Conservation (phyloP, 75 land plant genomes). For the Larix kaempferi region DNA sequence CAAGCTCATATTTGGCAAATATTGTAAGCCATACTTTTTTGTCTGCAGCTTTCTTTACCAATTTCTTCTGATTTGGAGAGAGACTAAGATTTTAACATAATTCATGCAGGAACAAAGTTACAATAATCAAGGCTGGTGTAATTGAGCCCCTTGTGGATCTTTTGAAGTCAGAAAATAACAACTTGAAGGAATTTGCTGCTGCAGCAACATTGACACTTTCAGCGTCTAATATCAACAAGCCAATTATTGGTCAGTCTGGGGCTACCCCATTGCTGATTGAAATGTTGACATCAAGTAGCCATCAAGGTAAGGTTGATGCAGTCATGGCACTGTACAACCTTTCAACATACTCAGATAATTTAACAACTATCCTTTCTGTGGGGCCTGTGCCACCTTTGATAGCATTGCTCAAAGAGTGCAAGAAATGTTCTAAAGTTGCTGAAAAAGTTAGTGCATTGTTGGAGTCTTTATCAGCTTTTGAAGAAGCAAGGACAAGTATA, state of each 20-base stretch:
- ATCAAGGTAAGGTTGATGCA: constrained; percentile 67
- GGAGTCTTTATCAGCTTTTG: constrained; percentile 57
- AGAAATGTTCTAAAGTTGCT: constrained; percentile 64
- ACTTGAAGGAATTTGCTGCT: constrained; percentile 58
- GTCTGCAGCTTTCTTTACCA: not conserved
- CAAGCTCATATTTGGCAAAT: too few species aligned
- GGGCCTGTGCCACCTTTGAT: constrained; percentile 47
- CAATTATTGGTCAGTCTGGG: constrained; percentile 53
- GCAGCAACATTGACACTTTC: constrained; percentile 71
- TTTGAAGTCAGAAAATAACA: constrained; percentile 25
- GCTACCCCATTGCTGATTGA: constrained; percentile 70
- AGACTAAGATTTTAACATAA: not conserved
- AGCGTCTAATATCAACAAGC: constrained; percentile 55
- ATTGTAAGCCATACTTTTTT: not conserved
- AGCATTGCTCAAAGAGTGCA: constrained; percentile 39
- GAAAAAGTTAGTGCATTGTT: constrained; percentile 58
- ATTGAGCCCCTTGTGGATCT: constrained; percentile 52
- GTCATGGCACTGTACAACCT: constrained; percentile 71
- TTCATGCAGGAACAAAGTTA: constrained; percentile 63
- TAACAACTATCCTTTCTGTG: constrained; percentile 32
- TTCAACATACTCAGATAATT: constrained; percentile 51
- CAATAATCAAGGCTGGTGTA: constrained; percentile 67
- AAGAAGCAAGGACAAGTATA: constrained; percentile 55
- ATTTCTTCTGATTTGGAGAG: constrained; percentile 7
- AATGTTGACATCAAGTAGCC: constrained; percentile 41